Evolutionary conservation across 805 yeast genomes (phyloP).

Genomic region (Ogataea corticis): DNA sequence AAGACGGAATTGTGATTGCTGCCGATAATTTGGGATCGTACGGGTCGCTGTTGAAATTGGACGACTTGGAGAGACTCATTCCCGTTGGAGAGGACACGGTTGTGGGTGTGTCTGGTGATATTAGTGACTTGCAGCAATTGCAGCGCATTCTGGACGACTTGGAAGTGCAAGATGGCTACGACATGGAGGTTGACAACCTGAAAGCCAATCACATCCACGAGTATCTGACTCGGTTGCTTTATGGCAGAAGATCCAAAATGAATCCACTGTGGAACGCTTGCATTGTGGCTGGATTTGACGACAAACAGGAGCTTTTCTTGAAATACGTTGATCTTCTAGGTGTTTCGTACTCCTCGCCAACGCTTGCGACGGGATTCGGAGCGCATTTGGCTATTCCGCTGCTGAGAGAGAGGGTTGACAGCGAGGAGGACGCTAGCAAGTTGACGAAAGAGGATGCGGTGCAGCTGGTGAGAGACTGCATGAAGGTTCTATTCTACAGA

Average conservation of each 20-base stretch:
- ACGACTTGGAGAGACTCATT: slow-evolving; percentile 79
- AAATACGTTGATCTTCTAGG: slow-evolving; percentile 90
- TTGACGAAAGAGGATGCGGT: slow-evolving; percentile 76
- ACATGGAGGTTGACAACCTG: slow-evolving; percentile 60
- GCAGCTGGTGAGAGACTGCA: slow-evolving; percentile 73
- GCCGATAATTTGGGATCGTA: slow-evolving; percentile 94
- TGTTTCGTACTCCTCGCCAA: slow-evolving; percentile 82
- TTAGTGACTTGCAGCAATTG: slow-evolving; percentile 88
- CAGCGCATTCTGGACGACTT: slow-evolving; percentile 74
- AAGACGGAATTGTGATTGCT: slow-evolving; percentile 89
- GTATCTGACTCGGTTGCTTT: slow-evolving; percentile 80
- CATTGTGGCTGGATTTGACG: slow-evolving; percentile 86
- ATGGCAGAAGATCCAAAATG: slow-evolving; percentile 87
- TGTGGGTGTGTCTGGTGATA: slow-evolving; percentile 93
- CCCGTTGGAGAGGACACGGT: slow-evolving; percentile 83
- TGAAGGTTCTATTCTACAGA: slow-evolving; percentile 93
- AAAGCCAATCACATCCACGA: slow-evolving; percentile 88
- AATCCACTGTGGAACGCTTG: slow-evolving; percentile 95
- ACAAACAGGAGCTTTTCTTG: slow-evolving; percentile 68
- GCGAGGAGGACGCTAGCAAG: slow-evolving; percentile 71
- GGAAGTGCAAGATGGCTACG: slow-evolving; percentile 78
- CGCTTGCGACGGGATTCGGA: slow-evolving; percentile 96
- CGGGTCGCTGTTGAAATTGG: slow-evolving; percentile 88
- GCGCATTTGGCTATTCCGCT: slow-evolving; percentile 92
- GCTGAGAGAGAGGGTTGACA: slow-evolving; percentile 78